phyloP scores from a whole-genome alignment of 768 basidiomycete species.

The Tubosaeta sp. region DNA sequence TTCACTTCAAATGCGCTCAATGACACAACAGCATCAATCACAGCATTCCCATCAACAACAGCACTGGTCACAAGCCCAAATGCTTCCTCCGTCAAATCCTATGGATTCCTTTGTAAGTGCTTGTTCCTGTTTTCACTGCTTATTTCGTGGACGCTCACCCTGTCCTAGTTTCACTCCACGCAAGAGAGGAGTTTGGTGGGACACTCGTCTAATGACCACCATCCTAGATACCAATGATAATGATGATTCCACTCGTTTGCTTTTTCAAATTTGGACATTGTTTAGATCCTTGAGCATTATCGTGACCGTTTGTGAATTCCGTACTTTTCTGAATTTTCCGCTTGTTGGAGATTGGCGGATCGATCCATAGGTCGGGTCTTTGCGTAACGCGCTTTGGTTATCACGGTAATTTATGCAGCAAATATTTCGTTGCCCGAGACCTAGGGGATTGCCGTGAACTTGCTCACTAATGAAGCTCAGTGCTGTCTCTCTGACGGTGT shows the following conservation, averaged over 20 bases:
- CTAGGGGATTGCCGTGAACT: slow-evolving; percentile 22
- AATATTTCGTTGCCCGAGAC: neutral
- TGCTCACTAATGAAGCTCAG: slow-evolving; percentile 31
- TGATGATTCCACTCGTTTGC: slow-evolving; percentile 27
- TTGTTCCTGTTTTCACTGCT: neutral
- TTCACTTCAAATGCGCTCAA: slow-evolving; percentile 45
- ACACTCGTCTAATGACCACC: slow-evolving; percentile 44
- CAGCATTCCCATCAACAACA: slow-evolving; percentile 29
- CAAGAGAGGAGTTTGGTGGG: slow-evolving; percentile 51
- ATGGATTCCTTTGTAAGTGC: slow-evolving; percentile 64
- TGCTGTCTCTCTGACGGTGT: slow-evolving; percentile 26
- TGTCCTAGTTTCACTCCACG: slow-evolving; percentile 25
- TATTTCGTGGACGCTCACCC: slow-evolving; percentile 9
- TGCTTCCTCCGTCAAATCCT: slow-evolving; percentile 45
- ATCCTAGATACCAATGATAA: slow-evolving; percentile 49
- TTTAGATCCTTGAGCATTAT: slow-evolving; percentile 43
- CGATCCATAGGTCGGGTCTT: slow-evolving; percentile 36
- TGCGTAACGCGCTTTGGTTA: slow-evolving; percentile 37
- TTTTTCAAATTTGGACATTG: slow-evolving; percentile 37
- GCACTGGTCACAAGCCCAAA: slow-evolving; percentile 51
- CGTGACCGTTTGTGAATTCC: slow-evolving; percentile 45
- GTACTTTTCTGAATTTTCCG: slow-evolving; percentile 39
- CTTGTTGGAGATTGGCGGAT: slow-evolving; percentile 38
- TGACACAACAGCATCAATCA: slow-evolving; percentile 41
- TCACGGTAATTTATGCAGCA: slow-evolving; percentile 36